phyloP scores from a whole-genome alignment of 208 protist species.

The Spongospora subterranea region DNA sequence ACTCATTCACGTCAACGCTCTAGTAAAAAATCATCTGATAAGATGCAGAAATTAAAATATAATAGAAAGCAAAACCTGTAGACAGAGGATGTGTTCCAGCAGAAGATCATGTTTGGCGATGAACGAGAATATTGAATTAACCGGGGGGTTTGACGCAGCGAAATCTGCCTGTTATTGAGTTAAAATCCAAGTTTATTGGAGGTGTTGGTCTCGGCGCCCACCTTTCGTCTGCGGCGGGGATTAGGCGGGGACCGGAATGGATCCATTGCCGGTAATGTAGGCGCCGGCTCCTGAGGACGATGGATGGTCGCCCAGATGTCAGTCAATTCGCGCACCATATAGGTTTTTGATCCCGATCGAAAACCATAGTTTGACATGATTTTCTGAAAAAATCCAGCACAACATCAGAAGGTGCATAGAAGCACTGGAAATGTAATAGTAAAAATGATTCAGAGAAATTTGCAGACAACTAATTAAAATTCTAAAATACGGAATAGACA shows the following conservation, averaged over 20 bases:
- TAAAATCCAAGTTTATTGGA: background rate
- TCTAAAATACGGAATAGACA: too few relatives aligned
- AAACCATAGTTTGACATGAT: background rate
- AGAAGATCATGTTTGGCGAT: background rate
- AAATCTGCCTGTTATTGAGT: background rate
- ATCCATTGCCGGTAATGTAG: background rate
- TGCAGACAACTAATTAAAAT: too few relatives aligned
- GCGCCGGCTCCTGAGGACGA: background rate
- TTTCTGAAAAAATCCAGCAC: background rate
- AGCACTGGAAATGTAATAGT: too few relatives aligned
- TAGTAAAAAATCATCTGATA: too few relatives aligned
- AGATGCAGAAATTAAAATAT: too few relatives aligned
- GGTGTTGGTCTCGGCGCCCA: background rate
- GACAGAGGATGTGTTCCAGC: conserved; percentile 32
- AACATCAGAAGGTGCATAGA: too few relatives aligned
- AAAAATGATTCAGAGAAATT: too few relatives aligned
- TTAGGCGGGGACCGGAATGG: background rate
- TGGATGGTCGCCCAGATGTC: background rate
- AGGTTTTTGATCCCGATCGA: background rate
- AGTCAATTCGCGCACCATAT: conserved; percentile 37
- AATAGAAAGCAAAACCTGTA: too few relatives aligned
- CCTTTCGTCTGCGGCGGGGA: too few relatives aligned
- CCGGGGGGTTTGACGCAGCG: background rate
- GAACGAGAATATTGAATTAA: background rate
- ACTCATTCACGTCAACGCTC: background rate